Base-by-base conservation (phyloP, 768 basidiomycete genomes). In the Cystobasidium onofrii region DNA sequence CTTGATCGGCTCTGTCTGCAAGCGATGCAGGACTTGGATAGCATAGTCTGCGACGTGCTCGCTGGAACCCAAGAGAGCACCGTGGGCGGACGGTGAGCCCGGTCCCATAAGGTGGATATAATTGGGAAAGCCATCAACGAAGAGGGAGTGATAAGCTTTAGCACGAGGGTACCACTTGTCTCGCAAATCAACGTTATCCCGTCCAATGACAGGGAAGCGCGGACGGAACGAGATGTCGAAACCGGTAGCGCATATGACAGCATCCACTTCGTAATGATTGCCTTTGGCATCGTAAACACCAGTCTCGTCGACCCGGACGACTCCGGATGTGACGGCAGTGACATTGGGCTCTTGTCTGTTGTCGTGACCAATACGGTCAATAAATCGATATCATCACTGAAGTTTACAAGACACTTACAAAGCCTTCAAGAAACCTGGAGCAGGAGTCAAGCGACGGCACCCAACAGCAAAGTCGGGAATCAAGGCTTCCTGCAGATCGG, bases 211-310 rank as follows among this genome's bases (percentile, higher is more conserved):
- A n/a, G 76, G 76, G 63, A 73, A 77, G 1, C 75, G 52, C 46
- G 76, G 76, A 29, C 63, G 63, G 61, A 71, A 77, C 1, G 76
- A 73, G 29, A 77, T 75, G 54, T 77, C 76, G 67, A 77, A 77
- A 1, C 76, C 76, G 25, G 76, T 77, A 1, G 76, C 76, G 44
- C 76, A 77, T 72, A 77, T 77, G 57, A 77, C 74, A 23, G 73
- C 55, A 72, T 77, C 76, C 44, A 77, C 73, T 55, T 77, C 76
- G 50, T 73, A 55, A 18, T 73, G 29, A 1, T 76, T 60, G 34
- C 76, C 76, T 31, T 60, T 57, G 23, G 64, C n/a, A 31, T 76
- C 64, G 43, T 60, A 61, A 15, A 77, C 39, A 18, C 76, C 76
- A 1, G 61, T 77, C 73, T 76, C 76, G 34, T 67, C 73, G 27